Percentiles rank a stretch among this genome's conserved stretches.
Evolutionary conservation across 176 grass and related monocot genomes (phyloP).

Genomic region (Zoysia pacifica): DNA sequence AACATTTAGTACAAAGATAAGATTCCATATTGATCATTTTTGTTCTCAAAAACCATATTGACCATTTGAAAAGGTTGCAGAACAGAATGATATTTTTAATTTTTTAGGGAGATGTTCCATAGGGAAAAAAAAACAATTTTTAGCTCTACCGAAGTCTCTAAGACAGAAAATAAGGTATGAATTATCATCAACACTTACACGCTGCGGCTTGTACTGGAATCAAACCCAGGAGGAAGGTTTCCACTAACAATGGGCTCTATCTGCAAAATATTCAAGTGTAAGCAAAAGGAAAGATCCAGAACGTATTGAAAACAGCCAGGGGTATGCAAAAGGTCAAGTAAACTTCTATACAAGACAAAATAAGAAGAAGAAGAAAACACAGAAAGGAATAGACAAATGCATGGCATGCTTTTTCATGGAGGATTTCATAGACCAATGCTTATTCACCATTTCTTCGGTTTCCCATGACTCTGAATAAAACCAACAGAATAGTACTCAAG

Average conservation of each 20-base stretch:
- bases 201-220: conserved; percentile 94
- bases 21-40: conserved; percentile 25
- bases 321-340: conserved; percentile 12
- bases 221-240: conserved; percentile 97
- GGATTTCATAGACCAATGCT: not conserved
- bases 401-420: not conserved
- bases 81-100: not conserved
- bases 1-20: not conserved
- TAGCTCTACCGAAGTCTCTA: not conserved
- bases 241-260: conserved; percentile 94
- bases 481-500: not conserved
- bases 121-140: not conserved
- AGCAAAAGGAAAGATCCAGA: conserved; percentile 15
- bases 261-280: conserved; percentile 75
- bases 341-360: not conserved
- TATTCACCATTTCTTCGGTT: not conserved
- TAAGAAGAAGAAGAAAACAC: conserved; percentile 11
- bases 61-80: not conserved
- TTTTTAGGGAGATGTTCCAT: conserved; percentile 10
- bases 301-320: not conserved
- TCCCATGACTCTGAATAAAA: conserved; percentile 12
- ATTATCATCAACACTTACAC: conserved; percentile 77
- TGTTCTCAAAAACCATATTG: not conserved
- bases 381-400: conserved; percentile 1
- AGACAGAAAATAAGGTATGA: conserved; percentile 33